phyloP scores from a whole-genome alignment of 139 green algal species.

The Chlorella sp. region DNA sequence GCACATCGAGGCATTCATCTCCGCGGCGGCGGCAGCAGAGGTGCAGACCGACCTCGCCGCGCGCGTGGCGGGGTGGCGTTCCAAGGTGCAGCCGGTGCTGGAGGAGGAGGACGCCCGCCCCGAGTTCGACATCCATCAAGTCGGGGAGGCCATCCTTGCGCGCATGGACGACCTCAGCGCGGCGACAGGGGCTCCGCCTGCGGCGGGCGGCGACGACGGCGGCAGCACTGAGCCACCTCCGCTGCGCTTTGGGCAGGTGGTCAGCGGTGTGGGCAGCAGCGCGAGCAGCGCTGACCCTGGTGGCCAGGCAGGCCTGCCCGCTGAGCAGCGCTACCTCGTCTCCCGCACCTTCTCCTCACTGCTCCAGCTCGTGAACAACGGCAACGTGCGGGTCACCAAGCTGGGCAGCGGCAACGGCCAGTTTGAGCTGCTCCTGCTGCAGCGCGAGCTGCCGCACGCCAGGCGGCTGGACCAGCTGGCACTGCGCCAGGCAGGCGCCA shows the following conservation, averaged over 20 bases:
- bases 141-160: slow-evolving; percentile 30
- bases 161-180: slow-evolving; percentile 9
- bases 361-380: slow-evolving; percentile 52
- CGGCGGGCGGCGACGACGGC: background rate
- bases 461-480: background rate
- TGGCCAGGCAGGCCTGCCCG: no score
- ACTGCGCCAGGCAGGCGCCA: no score
- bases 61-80: slow-evolving; percentile 41
- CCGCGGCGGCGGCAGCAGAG: slow-evolving; percentile 39
- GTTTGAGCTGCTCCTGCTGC: slow-evolving; percentile 1
- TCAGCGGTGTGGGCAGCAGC: background rate
- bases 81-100: slow-evolving; percentile 42
- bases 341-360: slow-evolving; percentile 43
- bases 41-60: slow-evolving; percentile 46
- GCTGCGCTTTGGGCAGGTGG: slow-evolving; percentile 10
- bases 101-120: slow-evolving; percentile 42
- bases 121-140: slow-evolving; percentile 45
- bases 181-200: background rate
- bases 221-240: no score
- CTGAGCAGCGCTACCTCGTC: no score
- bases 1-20: slow-evolving; percentile 50
- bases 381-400: slow-evolving; percentile 40
- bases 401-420: background rate
- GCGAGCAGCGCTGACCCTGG: no score
- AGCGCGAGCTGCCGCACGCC: background rate